Evolutionary conservation across 331 rosid genomes (phyloP).

Genomic region (Pyracantha coccinea): DNA sequence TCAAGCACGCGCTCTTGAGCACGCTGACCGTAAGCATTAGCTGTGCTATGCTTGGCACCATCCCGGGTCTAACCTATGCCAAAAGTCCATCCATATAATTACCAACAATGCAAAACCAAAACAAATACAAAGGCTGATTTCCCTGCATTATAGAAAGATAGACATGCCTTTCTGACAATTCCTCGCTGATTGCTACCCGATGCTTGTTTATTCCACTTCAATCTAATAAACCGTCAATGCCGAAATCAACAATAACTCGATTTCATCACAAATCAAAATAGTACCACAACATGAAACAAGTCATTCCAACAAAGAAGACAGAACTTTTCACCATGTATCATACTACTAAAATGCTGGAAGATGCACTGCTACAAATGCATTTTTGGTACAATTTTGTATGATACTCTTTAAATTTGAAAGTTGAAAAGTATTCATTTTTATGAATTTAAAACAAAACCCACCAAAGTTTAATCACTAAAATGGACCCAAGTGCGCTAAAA

Average conservation of each 20-base stretch:
- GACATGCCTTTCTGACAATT: slow-evolving; percentile 44
- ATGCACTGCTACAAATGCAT: not conserved
- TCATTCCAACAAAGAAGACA: too few species aligned
- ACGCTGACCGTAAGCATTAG: slow-evolving; percentile 36
- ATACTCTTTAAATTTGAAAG: not conserved
- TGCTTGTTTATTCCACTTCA: slow-evolving; percentile 39
- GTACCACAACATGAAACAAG: not conserved
- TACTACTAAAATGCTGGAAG: not conserved
- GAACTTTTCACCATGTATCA: too few species aligned
- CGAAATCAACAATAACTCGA: not conserved
- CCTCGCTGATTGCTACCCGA: slow-evolving; percentile 32
- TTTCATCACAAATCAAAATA: not conserved
- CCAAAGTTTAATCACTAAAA: not conserved
- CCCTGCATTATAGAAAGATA: not conserved
- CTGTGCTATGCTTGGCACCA: slow-evolving; percentile 21
- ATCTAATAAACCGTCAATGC: slow-evolving; percentile 25
- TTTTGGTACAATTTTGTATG: not conserved
- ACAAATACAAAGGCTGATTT: not conserved
- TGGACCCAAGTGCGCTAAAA: not conserved
- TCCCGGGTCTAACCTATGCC: slow-evolving; percentile 58
- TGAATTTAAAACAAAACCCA: not conserved
- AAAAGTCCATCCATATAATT: slow-evolving; percentile 29
- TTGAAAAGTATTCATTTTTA: not conserved
- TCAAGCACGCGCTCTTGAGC: slow-evolving; percentile 51
- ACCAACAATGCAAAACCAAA: slow-evolving; percentile 9